A percentile compares a stretch with the other conserved stretches of the same genome.
Evolutionary conservation across 73 alveolate genomes (phyloP).

Genomic region (Blepharisma japonicum): DNA sequence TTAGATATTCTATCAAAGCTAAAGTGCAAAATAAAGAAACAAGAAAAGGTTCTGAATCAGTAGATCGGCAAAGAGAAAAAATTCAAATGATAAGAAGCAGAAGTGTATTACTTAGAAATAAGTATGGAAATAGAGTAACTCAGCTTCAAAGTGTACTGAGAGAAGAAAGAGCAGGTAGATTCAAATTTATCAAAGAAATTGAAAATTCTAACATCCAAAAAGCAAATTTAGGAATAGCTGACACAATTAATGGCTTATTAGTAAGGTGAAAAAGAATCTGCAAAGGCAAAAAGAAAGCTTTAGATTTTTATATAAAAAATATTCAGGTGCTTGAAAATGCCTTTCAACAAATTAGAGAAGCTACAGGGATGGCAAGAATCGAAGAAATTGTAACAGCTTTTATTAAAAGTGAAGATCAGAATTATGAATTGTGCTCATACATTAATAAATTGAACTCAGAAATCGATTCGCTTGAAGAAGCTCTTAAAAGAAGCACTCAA

Average conservation of each 20-base stretch:
- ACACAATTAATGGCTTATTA: neutral
- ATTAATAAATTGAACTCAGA: conserved; percentile 64
- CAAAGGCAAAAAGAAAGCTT: conserved; percentile 61
- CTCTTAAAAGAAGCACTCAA: conserved; percentile 27
- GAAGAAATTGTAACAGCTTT: conserved; percentile 78
- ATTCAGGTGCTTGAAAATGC: conserved; percentile 69
- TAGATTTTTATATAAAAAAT: conserved; percentile 57
- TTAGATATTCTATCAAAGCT: conserved; percentile 41
- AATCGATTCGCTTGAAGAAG: conserved; percentile 66
- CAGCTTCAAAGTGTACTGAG: neutral
- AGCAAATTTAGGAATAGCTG: conserved; percentile 42
- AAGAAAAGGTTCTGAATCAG: conserved; percentile 32
- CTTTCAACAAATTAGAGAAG: conserved; percentile 64
- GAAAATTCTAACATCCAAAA: conserved; percentile 18
- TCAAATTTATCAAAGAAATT: neutral
- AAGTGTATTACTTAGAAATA: neutral
- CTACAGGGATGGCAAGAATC: conserved; percentile 62
- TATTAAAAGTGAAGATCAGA: conserved; percentile 72
- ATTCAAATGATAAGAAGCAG: conserved; percentile 38
- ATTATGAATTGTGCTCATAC: conserved; percentile 61
- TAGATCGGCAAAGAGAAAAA: conserved; percentile 43
- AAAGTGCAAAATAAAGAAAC: conserved; percentile 39
- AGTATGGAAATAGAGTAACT: neutral
- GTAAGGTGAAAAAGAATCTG: conserved; percentile 52
- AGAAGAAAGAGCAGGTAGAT: neutral